phyloP scores from a whole-genome alignment of 1,139 yeast species.

The Nematodospora anomalae region DNA sequence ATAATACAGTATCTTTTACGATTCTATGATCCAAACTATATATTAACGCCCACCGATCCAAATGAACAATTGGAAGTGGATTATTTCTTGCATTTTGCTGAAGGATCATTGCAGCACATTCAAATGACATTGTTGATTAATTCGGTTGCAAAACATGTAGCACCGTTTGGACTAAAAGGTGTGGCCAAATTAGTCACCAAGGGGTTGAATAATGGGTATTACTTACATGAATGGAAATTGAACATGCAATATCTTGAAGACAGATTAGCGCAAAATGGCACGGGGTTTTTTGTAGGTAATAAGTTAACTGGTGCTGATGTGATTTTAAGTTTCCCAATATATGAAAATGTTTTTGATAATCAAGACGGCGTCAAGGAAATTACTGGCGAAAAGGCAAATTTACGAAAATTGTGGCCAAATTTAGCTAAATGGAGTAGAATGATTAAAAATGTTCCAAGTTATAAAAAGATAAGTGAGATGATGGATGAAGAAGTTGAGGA shows the following conservation, averaged over 20 bases:
- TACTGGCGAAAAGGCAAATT: slow-evolving; percentile 34
- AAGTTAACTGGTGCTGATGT: slow-evolving; percentile 62
- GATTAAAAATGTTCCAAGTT: slow-evolving; percentile 29
- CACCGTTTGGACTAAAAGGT: slow-evolving; percentile 50
- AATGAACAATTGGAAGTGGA: slow-evolving; percentile 43
- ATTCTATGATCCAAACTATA: slow-evolving; percentile 38
- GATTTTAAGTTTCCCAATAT: slow-evolving; percentile 46
- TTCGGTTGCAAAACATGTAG: slow-evolving; percentile 34
- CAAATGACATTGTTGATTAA: slow-evolving; percentile 44
- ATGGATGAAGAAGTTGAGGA: slow-evolving; percentile 31
- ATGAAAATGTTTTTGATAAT: slow-evolving; percentile 45
- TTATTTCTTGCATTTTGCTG: slow-evolving; percentile 55
- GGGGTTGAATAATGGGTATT: slow-evolving; percentile 44
- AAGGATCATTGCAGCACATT: slow-evolving; percentile 55
- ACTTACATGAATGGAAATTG: slow-evolving; percentile 41
- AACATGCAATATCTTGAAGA: slow-evolving; percentile 45
- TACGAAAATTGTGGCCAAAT: slow-evolving; percentile 30
- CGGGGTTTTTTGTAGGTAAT: slow-evolving; percentile 56
- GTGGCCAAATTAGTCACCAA: slow-evolving; percentile 41
- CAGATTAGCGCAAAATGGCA: slow-evolving; percentile 36
- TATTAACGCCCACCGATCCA: slow-evolving; percentile 31
- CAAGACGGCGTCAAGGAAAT: slow-evolving; percentile 36
- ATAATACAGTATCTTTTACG: slow-evolving; percentile 45
- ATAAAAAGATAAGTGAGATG: slow-evolving; percentile 28
- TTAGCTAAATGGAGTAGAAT: slow-evolving; percentile 42